Conservation (phyloP, 1,284 basidiomycete species). For the Cutaneotrichosporon dermatis region DNA sequence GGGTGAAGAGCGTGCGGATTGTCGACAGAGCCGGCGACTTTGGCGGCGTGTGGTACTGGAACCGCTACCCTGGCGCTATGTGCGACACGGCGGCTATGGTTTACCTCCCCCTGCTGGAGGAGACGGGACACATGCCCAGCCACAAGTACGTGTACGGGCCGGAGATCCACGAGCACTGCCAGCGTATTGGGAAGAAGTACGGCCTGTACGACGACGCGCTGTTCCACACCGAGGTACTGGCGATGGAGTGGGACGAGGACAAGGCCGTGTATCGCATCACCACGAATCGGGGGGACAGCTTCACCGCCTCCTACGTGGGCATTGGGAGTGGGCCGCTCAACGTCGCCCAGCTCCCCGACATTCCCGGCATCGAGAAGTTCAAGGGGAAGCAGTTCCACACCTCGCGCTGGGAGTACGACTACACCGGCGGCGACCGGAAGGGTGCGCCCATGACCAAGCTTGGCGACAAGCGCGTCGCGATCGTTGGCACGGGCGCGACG, state of each 20-base stretch:
- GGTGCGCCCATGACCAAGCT: conserved; percentile 6
- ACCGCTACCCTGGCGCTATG: conserved; percentile 19
- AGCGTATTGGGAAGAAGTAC: conserved; percentile 10
- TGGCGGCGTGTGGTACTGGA: conserved; percentile 22
- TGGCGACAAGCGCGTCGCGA: conserved; percentile 6
- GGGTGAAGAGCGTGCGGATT: conserved; percentile 5
- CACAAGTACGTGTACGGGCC: conserved; percentile 14
- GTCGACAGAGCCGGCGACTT: conserved; percentile 13
- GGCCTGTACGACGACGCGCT: conserved; percentile 13
- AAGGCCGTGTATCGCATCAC: not conserved
- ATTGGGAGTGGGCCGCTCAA: conserved; percentile 12
- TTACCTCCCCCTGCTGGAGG: conserved; percentile 15
- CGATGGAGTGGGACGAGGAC: conserved; percentile 11
- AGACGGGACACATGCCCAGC: conserved; percentile 6
- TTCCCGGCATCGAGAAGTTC: conserved; percentile 13
- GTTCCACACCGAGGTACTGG: conserved; percentile 12
- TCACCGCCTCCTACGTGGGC: conserved; percentile 11
- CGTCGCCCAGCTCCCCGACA: conserved; percentile 10
- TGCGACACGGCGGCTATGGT: conserved; percentile 21
- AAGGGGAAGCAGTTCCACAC: conserved; percentile 19
- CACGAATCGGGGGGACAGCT: conserved; percentile 12
- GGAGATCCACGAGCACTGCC: conserved; percentile 15
- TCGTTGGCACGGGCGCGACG: conserved; percentile 15
- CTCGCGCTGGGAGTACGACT: conserved; percentile 12
- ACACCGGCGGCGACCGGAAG: conserved; percentile 12